Percentiles rank a stretch among this genome's conserved stretches.
These are phyloP conservation scores for Umbilicaria muhlenbergii DNA, from an alignment of 495 filamentous ascomycete species.

Conservation along the genomic window DNA sequence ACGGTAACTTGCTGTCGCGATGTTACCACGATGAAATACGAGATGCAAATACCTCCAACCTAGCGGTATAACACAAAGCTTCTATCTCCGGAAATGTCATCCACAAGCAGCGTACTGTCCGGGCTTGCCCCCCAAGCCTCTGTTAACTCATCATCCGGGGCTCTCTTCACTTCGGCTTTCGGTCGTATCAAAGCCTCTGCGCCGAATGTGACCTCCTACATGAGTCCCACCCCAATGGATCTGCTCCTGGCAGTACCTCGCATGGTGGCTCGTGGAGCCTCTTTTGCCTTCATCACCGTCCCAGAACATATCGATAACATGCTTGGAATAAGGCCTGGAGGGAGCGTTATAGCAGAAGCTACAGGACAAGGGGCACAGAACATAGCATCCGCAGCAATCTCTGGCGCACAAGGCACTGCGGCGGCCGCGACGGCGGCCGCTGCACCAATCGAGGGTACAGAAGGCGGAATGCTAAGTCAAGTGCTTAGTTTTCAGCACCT, in stretches of 20 bases:
- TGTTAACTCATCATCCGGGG: neutral
- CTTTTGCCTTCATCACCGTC: conserved; percentile 36
- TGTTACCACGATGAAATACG: too few species aligned
- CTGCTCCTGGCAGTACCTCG: conserved; percentile 44
- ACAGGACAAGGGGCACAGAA: conserved; percentile 22
- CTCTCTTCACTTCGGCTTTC: conserved; percentile 2
- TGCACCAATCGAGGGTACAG: conserved; percentile 13
- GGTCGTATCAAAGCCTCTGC: conserved; percentile 4
- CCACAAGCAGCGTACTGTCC: too few species aligned
- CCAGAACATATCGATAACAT: conserved; percentile 47
- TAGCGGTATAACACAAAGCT: too few species aligned
- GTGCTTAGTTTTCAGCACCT: conserved; percentile 21
- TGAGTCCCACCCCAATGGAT: conserved; percentile 25
- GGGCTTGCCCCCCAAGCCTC: neutral
- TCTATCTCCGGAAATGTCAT: too few species aligned
- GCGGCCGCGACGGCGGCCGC: conserved; percentile 11
- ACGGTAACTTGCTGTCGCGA: too few species aligned
- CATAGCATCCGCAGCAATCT: conserved; percentile 21
- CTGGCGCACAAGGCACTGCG: conserved; percentile 3
- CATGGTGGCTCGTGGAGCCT: conserved; percentile 46
- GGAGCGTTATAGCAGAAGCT: conserved; percentile 43
- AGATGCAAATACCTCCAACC: too few species aligned
- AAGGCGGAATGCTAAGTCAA: neutral
- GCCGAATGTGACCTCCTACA: conserved; percentile 8
- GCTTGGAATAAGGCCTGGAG: conserved; percentile 33